Conservation (phyloP, 176 grass and related monocot species). For the Dendrocalamus sinicus region DNA sequence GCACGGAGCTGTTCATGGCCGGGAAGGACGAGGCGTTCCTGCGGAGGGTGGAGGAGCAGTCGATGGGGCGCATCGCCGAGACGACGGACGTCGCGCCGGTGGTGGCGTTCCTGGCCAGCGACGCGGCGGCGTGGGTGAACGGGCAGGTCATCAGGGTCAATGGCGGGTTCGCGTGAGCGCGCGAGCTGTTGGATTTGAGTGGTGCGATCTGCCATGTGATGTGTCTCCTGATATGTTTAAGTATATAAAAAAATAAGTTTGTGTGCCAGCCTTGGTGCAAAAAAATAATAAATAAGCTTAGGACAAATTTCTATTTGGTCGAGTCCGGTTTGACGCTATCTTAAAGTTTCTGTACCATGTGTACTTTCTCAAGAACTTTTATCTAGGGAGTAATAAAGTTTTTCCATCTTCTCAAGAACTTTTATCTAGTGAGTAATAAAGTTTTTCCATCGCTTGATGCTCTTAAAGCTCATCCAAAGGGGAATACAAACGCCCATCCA, state of each 20-base stretch:
- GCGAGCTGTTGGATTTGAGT: not conserved
- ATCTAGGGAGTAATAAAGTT: not conserved
- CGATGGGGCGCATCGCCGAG: constrained; percentile 55
- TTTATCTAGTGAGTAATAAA: not conserved
- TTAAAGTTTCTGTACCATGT: not conserved
- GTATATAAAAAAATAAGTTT: not conserved
- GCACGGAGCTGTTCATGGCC: constrained; percentile 60
- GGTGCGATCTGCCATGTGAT: not conserved
- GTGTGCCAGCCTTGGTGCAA: not conserved
- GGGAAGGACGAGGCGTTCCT: constrained; percentile 65
- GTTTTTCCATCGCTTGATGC: not conserved
- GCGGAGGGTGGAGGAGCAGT: constrained; percentile 25
- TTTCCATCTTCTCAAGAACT: not conserved
- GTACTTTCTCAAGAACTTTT: not conserved
- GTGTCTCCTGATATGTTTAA: not conserved
- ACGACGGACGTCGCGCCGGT: constrained; percentile 59
- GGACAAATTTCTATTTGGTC: not conserved
- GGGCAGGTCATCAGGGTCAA: constrained; percentile 69
- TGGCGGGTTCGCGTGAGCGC: constrained; percentile 53
- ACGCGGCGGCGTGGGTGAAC: constrained; percentile 58
- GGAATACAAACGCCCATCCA: not conserved
- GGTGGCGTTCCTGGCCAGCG: constrained; percentile 58
- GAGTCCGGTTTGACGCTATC: not conserved
- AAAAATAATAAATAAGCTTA: not conserved
- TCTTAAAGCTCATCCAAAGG: not conserved